These are phyloP conservation scores for Mrakia blollopis DNA, from an alignment of 768 basidiomycete species.

Conservation along the genomic window DNA sequence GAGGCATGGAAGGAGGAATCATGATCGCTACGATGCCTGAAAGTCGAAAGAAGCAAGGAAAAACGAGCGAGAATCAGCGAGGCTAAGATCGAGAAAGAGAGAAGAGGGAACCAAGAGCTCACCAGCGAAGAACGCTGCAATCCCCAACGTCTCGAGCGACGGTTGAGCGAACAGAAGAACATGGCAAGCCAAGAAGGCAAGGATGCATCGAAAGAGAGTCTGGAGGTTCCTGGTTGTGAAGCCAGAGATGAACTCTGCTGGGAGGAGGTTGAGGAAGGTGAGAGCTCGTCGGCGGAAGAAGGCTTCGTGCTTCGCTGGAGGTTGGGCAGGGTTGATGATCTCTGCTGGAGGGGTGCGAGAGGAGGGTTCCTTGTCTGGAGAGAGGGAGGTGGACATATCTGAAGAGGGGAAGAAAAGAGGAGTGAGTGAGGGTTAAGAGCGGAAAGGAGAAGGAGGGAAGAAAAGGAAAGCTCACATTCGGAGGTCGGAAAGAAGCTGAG, in stretches of 20 bases:
- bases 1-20: slow-evolving; percentile 52
- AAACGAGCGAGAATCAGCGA: background rate
- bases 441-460: too few species aligned
- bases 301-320: too few species aligned
- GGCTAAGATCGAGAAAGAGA: background rate
- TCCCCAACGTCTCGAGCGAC: slow-evolving; percentile 1
- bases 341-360: too few species aligned
- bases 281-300: background rate
- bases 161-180: slow-evolving; percentile 39
- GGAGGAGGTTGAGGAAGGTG: background rate
- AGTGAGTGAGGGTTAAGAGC: too few species aligned
- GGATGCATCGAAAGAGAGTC: slow-evolving; percentile 41
- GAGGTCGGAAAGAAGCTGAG: too few species aligned
- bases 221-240: slow-evolving; percentile 31
- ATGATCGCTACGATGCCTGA: slow-evolving; percentile 41
- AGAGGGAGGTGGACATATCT: too few species aligned
- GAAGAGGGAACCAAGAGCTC: background rate
- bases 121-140: background rate
- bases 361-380: too few species aligned
- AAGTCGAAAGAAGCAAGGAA: background rate
- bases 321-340: too few species aligned
- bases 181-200: slow-evolving; percentile 38
- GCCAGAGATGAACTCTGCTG: background rate
- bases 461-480: too few species aligned
- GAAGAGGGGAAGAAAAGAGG: too few species aligned